These are phyloP conservation scores for Penicillium ucsense DNA, from an alignment of 495 filamentous ascomycete genomes.

Conservation along the genomic window DNA sequence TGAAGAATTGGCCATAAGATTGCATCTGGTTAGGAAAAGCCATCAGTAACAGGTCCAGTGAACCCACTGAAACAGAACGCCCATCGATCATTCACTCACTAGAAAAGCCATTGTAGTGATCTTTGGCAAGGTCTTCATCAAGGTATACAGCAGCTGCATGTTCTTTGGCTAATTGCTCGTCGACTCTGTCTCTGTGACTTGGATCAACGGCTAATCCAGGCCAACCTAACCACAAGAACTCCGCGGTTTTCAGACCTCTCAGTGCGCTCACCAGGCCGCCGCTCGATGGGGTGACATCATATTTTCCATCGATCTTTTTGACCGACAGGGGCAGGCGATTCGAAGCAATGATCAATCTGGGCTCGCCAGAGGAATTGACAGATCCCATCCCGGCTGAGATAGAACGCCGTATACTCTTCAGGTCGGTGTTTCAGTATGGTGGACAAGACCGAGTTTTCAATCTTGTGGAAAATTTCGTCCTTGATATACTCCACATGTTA, in stretches of 20 bases:
- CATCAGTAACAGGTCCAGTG: background rate
- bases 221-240: constrained; percentile 88
- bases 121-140: constrained; percentile 56
- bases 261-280: constrained; percentile 81
- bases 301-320: constrained; percentile 63
- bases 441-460: too few relatives aligned
- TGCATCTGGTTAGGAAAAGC: constrained; percentile 46
- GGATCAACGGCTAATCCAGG: constrained; percentile 67
- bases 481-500: too few relatives aligned
- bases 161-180: constrained; percentile 51
- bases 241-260: constrained; percentile 68
- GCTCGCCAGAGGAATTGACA: background rate
- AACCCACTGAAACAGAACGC: too few relatives aligned
- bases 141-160: constrained; percentile 59
- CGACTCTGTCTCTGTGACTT: constrained; percentile 42
- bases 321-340: constrained; percentile 83
- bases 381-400: too few relatives aligned
- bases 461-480: too few relatives aligned
- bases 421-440: too few relatives aligned
- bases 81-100: constrained; percentile 37
- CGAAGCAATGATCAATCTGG: constrained; percentile 44
- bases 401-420: too few relatives aligned
- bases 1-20: constrained; percentile 87
- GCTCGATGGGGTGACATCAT: constrained; percentile 77
- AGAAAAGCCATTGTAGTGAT: constrained; percentile 67